Base-by-base conservation (phyloP, 2,329 filamentous ascomycete species). In the Xylaria sp. region DNA sequence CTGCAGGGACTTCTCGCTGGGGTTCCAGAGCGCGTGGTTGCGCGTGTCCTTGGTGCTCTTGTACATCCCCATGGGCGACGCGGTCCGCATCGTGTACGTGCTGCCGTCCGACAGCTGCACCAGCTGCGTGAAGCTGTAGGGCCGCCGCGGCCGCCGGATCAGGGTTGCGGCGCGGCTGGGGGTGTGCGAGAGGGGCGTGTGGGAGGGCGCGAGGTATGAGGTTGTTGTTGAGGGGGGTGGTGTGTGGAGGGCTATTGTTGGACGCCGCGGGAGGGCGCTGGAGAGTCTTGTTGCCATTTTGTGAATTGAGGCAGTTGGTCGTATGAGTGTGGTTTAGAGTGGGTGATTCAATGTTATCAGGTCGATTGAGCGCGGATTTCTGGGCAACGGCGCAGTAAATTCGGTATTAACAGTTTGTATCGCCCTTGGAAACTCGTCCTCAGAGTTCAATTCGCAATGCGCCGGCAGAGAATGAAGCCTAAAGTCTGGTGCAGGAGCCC, bases 71-170 rank as follows among this genome's bases (percentile, higher is more conserved):
- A 81, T 73, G 0, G 93, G 93, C 11, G 89, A 93, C 11, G 92
- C 93, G 27, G 93, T 94, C 78, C 92, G 92, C 77, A 90, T 86
- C 57, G 91, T 90, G 82, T 89, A 98, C 68, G 94, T 92, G 76
- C 89, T 92, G 75, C 96, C 96, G 84, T 99, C 96, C 48, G 92
- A 93, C 72, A 98, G 91, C 62, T 94, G 94, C 73, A 99, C 86
- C 69, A 99, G 88, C 82, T 99, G 96, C n/a, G 95, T 98, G 85
- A 98, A 98, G 74, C 91, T 93, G 86, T 98, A 98, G 50, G 96
- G 95, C 5, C 94, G 89, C 77, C 94, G 92, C n/a, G 94, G 94
- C 17, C 96, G 93, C 70, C 87, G 88, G 78, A 98, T 88, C 71
- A 97, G 92, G 27, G 92, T 94, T 61, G 96, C 96, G 79, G 93